Percentiles rank a stretch among this genome's conserved stretches.
These are phyloP conservation scores for Russula emetica DNA, from an alignment of 768 basidiomycete species.

Conservation along the genomic window DNA sequence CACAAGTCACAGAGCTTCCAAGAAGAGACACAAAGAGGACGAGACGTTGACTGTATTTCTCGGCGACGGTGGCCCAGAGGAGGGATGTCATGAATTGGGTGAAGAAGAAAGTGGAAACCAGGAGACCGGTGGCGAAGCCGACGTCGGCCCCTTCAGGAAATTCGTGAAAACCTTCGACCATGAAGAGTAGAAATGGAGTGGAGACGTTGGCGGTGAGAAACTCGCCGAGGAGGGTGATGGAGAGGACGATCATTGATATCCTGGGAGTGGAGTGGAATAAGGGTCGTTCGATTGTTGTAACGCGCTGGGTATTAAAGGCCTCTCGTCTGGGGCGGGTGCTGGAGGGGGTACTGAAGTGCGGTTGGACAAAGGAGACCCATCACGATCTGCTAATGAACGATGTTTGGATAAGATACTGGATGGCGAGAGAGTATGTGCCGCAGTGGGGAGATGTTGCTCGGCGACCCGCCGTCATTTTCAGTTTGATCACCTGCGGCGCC, in stretches of 20 bases:
- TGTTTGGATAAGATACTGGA: conserved; percentile 21
- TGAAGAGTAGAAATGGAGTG: conserved; percentile 88
- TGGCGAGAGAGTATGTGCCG: conserved; percentile 21
- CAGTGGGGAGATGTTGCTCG: conserved; percentile 12
- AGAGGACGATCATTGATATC: conserved; percentile 87
- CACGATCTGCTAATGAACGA: conserved; percentile 12
- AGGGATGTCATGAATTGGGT: conserved; percentile 95
- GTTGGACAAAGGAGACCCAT: conserved; percentile 3
- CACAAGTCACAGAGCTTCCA: conserved; percentile 77
- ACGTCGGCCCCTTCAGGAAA: conserved; percentile 77
- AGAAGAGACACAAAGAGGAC: conserved; percentile 83
- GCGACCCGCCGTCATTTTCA: background rate
- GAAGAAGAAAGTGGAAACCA: conserved; percentile 85
- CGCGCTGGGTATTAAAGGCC: conserved; percentile 73
- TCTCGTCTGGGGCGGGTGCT: conserved; percentile 25
- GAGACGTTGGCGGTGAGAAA: conserved; percentile 91
- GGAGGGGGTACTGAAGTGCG: background rate
- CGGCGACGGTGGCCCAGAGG: conserved; percentile 94
- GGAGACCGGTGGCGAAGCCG: conserved; percentile 83
- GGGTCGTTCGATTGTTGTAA: conserved; percentile 56
- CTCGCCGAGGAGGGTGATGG: conserved; percentile 92
- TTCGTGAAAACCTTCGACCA: conserved; percentile 84
- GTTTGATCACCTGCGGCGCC: conserved; percentile 13
- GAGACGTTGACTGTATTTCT: conserved; percentile 79
- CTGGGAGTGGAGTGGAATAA: conserved; percentile 77